phyloP scores from a whole-genome alignment of 495 filamentous ascomycete species.

The Parmelia sp. region DNA sequence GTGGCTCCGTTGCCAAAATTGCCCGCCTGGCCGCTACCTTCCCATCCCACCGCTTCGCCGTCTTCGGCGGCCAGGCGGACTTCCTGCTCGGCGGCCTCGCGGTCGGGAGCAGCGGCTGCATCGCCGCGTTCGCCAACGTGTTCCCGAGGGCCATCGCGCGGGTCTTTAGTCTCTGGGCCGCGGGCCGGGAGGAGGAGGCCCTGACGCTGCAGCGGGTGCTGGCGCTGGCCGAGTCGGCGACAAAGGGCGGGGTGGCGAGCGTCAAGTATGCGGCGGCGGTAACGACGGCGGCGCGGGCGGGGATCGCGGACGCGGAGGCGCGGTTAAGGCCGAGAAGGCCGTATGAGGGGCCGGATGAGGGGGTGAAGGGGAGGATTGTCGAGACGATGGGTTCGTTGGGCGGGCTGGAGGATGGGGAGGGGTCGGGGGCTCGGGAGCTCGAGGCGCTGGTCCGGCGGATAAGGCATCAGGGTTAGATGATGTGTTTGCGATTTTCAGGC shows the following conservation, averaged over 20 bases:
- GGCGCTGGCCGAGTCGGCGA: background rate
- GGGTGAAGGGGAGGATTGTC: background rate
- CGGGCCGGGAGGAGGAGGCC: background rate
- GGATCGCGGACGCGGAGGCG: background rate
- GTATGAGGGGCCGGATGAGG: background rate
- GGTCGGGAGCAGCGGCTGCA: slow-evolving; percentile 57
- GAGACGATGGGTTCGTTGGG: background rate
- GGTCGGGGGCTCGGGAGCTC: background rate
- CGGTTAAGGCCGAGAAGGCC: background rate
- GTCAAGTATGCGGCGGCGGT: background rate
- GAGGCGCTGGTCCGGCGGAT: background rate
- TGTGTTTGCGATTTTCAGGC: background rate
- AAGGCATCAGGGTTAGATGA: background rate
- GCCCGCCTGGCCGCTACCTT: slow-evolving; percentile 52
- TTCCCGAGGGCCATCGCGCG: slow-evolving; percentile 50
- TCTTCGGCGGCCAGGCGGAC: slow-evolving; percentile 65
- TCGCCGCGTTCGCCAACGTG: slow-evolving; percentile 61
- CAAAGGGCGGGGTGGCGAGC: background rate
- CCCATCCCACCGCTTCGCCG: slow-evolving; percentile 48
- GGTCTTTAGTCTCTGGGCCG: slow-evolving; percentile 26
- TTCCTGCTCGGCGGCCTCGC: slow-evolving; percentile 59
- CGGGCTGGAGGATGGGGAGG: background rate
- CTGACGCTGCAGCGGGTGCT: background rate
- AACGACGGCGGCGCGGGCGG: background rate
- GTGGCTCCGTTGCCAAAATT: slow-evolving; percentile 63